Percentiles rank a stretch among this genome's conserved stretches.
phyloP scores from a whole-genome alignment of 1,139 yeast species.

The Yamadazyma oceani region DNA sequence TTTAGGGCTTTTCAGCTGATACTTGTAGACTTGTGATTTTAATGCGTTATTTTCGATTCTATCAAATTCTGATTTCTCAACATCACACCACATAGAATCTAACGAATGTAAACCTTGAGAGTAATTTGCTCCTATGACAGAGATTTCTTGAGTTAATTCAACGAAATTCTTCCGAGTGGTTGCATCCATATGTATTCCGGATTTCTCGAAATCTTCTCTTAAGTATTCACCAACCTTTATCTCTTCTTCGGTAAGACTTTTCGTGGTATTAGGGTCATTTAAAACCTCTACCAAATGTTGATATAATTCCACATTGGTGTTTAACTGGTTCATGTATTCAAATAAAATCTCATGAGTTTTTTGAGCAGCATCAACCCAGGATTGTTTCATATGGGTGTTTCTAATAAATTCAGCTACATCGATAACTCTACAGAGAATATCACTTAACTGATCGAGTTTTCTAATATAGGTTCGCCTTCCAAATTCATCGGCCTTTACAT shows the following conservation, averaged over 20 bases:
- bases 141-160: slow-evolving; percentile 75
- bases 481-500: slow-evolving; percentile 35
- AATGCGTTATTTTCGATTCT: slow-evolving; percentile 23
- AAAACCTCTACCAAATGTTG: slow-evolving; percentile 57
- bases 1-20: slow-evolving; percentile 24
- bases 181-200: slow-evolving; percentile 84
- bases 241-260: slow-evolving; percentile 64
- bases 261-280: slow-evolving; percentile 35
- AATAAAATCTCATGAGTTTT: slow-evolving; percentile 85
- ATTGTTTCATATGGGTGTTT: slow-evolving; percentile 76
- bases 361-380: slow-evolving; percentile 81
- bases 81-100: slow-evolving; percentile 40
- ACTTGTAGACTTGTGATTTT: slow-evolving; percentile 26
- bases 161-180: slow-evolving; percentile 70
- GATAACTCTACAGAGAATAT: slow-evolving; percentile 85
- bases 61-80: slow-evolving; percentile 33
- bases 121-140: slow-evolving; percentile 80
- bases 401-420: slow-evolving; percentile 93
- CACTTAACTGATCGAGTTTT: slow-evolving; percentile 81
- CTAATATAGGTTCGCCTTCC: slow-evolving; percentile 58
- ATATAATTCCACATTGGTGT: slow-evolving; percentile 79
- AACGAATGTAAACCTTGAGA: slow-evolving; percentile 53
- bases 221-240: slow-evolving; percentile 77
- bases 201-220: slow-evolving; percentile 81
- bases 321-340: slow-evolving; percentile 90